Conservation (phyloP, 805 yeast genomes). For the Candida maesae region DNA sequence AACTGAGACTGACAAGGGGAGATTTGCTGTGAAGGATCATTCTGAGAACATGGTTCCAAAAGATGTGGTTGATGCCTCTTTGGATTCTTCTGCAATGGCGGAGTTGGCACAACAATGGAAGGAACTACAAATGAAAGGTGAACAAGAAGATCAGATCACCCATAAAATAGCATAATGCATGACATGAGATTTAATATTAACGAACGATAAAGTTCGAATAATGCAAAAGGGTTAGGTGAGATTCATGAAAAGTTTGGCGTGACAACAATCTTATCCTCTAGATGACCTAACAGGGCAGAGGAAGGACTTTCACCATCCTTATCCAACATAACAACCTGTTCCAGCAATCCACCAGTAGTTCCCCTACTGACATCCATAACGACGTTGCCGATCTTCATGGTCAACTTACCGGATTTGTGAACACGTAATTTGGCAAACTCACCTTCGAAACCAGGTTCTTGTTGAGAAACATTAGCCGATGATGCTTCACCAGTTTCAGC, state of each 20-base stretch:
- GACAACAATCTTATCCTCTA: slow-evolving; percentile 53
- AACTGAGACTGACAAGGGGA: slow-evolving; percentile 61
- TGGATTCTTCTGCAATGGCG: slow-evolving; percentile 64
- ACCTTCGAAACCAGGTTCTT: slow-evolving; percentile 39
- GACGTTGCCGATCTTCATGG: slow-evolving; percentile 69
- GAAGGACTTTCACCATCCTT: slow-evolving; percentile 32
- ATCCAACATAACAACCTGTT: slow-evolving; percentile 61
- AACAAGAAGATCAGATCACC: slow-evolving; percentile 4
- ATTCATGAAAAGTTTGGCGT: slow-evolving; percentile 44
- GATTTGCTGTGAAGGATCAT: slow-evolving; percentile 78
- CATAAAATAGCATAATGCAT: background rate
- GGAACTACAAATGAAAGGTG: slow-evolving; percentile 32
- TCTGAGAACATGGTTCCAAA: slow-evolving; percentile 89
- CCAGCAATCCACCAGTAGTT: slow-evolving; percentile 62
- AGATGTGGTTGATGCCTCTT: slow-evolving; percentile 82
- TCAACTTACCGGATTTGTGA: slow-evolving; percentile 79
- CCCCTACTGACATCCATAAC: slow-evolving; percentile 71
- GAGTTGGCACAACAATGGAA: slow-evolving; percentile 64
- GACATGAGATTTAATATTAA: background rate
- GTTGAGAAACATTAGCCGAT: slow-evolving; percentile 4
- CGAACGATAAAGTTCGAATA: no score
- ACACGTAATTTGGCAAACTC: slow-evolving; percentile 67
- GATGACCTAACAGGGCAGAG: slow-evolving; percentile 49
- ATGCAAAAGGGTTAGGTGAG: background rate
- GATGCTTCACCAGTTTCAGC: slow-evolving; percentile 2